Evolutionary conservation across 2,329 filamentous ascomycete species (phyloP), one percentile per base, ranked within the genome.

Genomic region (Ceratocystis diversiconidia): DNA sequence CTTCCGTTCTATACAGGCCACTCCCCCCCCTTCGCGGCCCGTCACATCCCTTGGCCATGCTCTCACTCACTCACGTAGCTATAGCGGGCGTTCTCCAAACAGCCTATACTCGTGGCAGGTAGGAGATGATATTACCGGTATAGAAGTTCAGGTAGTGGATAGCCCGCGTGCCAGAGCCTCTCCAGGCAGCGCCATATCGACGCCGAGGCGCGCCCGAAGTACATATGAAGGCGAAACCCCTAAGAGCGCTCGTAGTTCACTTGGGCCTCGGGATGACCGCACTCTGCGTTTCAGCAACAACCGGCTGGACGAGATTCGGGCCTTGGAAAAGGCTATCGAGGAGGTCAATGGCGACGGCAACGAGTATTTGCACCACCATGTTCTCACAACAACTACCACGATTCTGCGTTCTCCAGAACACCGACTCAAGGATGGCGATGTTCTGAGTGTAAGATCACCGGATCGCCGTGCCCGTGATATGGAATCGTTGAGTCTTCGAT

Each of bases 81-180:
- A 67, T 30, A 62, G 46, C 25, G 63, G 66, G 1, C 66, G 66
- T 5, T 80, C 79, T 0, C 80, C 81, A 0, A 77, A 79, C 63
- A 82, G 80, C 71, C 80, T 77, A 69, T 81, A 78, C 66, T 79
- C 77, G 6, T 85, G 81, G 82, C 74, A 83, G 65, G 72, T 82
- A 5, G 82, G 84, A 43, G 77, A 79, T 4, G 82, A 85, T 65
- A 83, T 85, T 68, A 84, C 82, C 0, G 81, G 78, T 10, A 76
- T 78, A 52, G 81, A 84, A 66, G 67, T 84, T 50, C 80, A 83
- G 66, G 71, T 81, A 44, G 84, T 82, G 0, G 76, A 80, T 68
- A 84, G 81, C 68, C 82, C 82, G n/a, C 78, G 79, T 41, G 76
- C 84, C 63, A 74, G 72, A 32, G 72, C 77, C 25, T 65, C 66